Percentiles rank a stretch among this genome's conserved stretches.
Conservation (phyloP, 129 eudicot species). For the Escallonia rubra region DNA sequence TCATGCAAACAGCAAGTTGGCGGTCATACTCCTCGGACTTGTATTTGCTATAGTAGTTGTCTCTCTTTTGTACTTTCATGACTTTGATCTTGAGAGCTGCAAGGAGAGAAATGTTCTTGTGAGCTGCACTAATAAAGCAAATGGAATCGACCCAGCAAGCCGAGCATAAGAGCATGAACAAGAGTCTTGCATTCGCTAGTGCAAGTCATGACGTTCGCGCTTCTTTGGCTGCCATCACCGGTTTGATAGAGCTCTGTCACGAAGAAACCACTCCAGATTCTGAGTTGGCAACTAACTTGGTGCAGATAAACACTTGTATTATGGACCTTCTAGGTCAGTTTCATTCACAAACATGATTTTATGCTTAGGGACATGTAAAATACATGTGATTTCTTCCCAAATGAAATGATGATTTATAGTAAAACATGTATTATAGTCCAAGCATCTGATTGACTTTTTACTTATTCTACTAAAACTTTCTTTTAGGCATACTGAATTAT, state of each 20-base stretch:
- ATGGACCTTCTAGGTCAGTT: constrained; percentile 36
- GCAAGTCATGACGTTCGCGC: constrained; percentile 50
- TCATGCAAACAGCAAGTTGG: constrained; percentile 11
- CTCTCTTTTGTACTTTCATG: constrained; percentile 10
- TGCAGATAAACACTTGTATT: constrained; percentile 23
- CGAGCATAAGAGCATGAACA: constrained; percentile 45
- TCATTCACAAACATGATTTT: no score
- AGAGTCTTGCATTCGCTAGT: constrained; percentile 44
- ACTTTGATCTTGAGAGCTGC: constrained; percentile 18
- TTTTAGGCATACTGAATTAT: constrained; percentile 31
- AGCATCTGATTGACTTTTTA: no score
- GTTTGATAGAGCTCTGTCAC: constrained; percentile 23
- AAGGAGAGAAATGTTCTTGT: constrained; percentile 33
- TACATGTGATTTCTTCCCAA: not conserved
- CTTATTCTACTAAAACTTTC: not conserved
- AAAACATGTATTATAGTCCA: no score
- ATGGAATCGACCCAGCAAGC: constrained; percentile 48
- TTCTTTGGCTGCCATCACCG: constrained; percentile 27
- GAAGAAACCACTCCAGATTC: constrained; percentile 13
- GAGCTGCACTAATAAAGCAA: constrained; percentile 38
- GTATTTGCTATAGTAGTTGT: constrained; percentile 9
- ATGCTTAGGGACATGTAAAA: not conserved
- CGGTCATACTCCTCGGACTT: constrained; percentile 16
- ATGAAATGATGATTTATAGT: not conserved
- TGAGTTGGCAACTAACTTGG: constrained; percentile 20